Percentiles rank a stretch among this genome's conserved stretches.
These are phyloP conservation scores for Geranium incanum DNA, from an alignment of 441 rosid genomes.

Conservation along the genomic window DNA sequence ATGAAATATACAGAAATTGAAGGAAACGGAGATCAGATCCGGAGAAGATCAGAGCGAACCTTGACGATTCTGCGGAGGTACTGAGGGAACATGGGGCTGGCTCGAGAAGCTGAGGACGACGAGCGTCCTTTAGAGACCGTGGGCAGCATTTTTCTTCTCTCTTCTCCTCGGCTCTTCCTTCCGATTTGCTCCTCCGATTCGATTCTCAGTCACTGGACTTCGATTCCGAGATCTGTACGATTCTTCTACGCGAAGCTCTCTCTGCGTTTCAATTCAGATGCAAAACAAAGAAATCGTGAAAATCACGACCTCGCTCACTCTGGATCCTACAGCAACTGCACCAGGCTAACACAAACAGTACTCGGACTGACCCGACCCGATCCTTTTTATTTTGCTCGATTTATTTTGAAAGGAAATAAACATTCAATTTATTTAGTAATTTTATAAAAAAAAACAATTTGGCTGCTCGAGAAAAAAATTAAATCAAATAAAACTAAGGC, in stretches of 20 bases:
- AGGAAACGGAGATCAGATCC: conserved; percentile 17
- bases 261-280: conserved; percentile 16
- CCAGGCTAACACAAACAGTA: not conserved
- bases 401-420: not conserved
- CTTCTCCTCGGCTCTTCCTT: conserved; percentile 11
- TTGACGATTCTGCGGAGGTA: conserved; percentile 90
- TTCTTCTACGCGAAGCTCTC: conserved; percentile 6
- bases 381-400: not conserved
- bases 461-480: no score
- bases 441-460: no score
- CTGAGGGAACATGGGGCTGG: conserved; percentile 55
- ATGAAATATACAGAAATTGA: conserved; percentile 4
- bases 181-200: conserved; percentile 19
- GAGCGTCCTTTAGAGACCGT: conserved; percentile 65
- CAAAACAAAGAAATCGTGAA: conserved; percentile 12
- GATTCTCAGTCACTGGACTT: conserved; percentile 17
- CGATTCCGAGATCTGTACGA: conserved; percentile 28
- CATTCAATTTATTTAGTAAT: no score
- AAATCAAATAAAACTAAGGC: no score
- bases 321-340: not conserved
- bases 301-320: conserved; percentile 26
- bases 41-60: conserved; percentile 36
- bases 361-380: not conserved
- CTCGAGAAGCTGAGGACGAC: conserved; percentile 61
- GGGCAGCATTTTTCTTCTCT: conserved; percentile 56